Percentiles rank a stretch among this genome's conserved stretches.
Evolutionary conservation across 2,329 filamentous ascomycete genomes (phyloP).

Genomic region (Chaetoscypha palmicola): DNA sequence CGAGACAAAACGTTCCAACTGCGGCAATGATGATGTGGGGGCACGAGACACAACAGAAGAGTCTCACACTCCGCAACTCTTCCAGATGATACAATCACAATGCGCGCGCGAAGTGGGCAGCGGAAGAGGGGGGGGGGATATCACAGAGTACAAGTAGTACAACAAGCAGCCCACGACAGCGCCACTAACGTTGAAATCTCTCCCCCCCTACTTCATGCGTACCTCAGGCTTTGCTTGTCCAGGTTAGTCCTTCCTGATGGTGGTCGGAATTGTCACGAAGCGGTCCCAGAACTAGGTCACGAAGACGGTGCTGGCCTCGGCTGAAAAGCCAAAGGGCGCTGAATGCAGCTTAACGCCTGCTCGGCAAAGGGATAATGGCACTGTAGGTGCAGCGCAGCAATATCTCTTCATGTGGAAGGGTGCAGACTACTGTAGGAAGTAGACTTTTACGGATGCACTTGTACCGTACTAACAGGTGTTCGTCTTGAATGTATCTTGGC

Average conservation of each 20-base stretch:
- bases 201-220: neutral
- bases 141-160: neutral
- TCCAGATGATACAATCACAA: neutral
- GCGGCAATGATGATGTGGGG: neutral
- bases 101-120: too few species aligned
- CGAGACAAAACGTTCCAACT: constrained; percentile 6
- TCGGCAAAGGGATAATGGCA: neutral
- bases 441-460: too few species aligned
- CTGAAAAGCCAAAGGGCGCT: neutral
- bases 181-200: neutral
- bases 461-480: too few species aligned
- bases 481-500: too few species aligned
- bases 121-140: too few species aligned
- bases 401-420: too few species aligned
- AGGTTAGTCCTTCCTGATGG: neutral
- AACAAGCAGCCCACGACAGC: neutral
- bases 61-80: neutral
- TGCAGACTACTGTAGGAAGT: too few species aligned
- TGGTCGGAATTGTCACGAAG: neutral
- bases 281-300: neutral
- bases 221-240: neutral
- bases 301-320: neutral
- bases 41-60: neutral
- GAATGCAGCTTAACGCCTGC: neutral
- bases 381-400: too few species aligned